These are phyloP conservation scores for Penicillium longicatenatum DNA, from an alignment of 495 filamentous ascomycete genomes.

Conservation along the genomic window DNA sequence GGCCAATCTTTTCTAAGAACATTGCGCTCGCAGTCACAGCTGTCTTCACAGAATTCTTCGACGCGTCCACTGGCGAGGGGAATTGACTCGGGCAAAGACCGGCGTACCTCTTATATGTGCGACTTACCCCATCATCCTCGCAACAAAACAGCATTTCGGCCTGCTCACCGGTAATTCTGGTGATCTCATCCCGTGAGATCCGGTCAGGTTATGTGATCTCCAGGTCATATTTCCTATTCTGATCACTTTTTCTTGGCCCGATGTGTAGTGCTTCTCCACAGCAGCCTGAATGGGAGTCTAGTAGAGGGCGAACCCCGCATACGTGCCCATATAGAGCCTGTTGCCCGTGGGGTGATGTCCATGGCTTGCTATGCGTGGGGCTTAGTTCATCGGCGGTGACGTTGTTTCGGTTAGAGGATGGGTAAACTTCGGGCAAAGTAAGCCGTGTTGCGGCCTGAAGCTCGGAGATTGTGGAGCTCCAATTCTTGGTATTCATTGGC, in stretches of 20 bases:
- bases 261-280: background rate
- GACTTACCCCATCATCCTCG: background rate
- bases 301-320: background rate
- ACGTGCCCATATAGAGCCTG: background rate
- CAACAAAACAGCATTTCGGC: background rate
- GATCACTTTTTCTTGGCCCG: background rate
- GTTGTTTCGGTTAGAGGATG: background rate
- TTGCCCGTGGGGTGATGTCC: background rate
- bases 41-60: background rate
- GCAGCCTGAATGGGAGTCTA: background rate
- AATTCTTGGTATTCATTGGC: background rate
- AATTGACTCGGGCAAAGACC: background rate
- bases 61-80: background rate
- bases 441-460: background rate
- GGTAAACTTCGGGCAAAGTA: conserved; percentile 12
- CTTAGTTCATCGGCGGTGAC: background rate
- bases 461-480: too few species aligned
- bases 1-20: background rate
- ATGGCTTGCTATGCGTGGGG: background rate
- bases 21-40: background rate
- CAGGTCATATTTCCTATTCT: background rate
- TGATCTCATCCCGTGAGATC: background rate
- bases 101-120: background rate
- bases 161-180: background rate
- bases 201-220: background rate